phyloP scores from a whole-genome alignment of 192 early-diverging fungal species.

The Backusella tuberculispora region DNA sequence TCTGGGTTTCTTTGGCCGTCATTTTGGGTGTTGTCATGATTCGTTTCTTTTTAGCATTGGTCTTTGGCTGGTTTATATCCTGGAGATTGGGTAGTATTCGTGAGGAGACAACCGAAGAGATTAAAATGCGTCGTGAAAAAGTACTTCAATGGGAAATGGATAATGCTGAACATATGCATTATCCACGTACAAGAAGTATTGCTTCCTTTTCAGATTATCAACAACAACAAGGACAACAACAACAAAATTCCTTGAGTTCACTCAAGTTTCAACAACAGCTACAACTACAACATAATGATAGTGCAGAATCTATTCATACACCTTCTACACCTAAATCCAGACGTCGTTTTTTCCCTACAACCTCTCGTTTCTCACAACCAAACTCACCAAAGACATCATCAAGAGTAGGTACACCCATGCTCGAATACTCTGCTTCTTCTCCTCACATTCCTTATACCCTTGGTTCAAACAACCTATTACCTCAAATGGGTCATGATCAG shows the following conservation, averaged over 20 bases:
- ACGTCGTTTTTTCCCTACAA: conserved; percentile 47
- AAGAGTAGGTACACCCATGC: background rate
- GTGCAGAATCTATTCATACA: background rate
- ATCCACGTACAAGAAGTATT: conserved; percentile 56
- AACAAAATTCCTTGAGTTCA: background rate
- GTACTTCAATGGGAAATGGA: conserved; percentile 48
- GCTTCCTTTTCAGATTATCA: conserved; percentile 34
- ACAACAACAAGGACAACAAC: background rate
- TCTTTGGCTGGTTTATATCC: conserved; percentile 83
- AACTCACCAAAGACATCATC: conserved; percentile 11
- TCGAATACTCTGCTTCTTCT: background rate
- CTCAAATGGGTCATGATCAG: background rate
- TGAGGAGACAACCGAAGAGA: conserved; percentile 60
- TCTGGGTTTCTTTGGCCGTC: conserved; percentile 78
- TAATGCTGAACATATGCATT: conserved; percentile 50
- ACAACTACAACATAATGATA: conserved; percentile 30
- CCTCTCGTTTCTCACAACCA: conserved; percentile 43
- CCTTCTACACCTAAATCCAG: conserved; percentile 52
- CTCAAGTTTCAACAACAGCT: conserved; percentile 34
- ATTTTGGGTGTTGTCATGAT: conserved; percentile 69
- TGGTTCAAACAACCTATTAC: background rate
- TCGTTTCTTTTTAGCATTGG: conserved; percentile 76
- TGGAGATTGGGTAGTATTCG: conserved; percentile 78
- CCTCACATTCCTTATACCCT: conserved; percentile 19
- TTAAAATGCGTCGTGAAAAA: conserved; percentile 45